These are phyloP conservation scores for Boletus pseudopeckii DNA, from an alignment of 768 basidiomycete genomes.

Conservation along the genomic window DNA sequence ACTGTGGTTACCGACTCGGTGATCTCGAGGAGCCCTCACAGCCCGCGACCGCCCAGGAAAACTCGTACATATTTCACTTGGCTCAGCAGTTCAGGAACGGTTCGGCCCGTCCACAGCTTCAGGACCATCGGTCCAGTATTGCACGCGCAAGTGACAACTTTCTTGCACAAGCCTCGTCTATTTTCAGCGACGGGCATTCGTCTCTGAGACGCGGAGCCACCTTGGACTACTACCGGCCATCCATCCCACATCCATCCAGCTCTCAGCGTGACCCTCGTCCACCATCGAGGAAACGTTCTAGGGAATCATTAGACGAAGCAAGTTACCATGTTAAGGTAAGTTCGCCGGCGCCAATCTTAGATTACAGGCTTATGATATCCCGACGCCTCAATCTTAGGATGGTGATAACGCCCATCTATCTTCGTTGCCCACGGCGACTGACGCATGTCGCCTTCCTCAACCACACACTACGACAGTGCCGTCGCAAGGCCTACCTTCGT, in stretches of 20 bases:
- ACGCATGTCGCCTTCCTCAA: constrained; percentile 23
- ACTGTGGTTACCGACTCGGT: constrained; percentile 15
- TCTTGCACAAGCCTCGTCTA: constrained; percentile 31
- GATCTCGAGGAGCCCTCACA: constrained; percentile 14
- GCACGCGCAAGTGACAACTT: constrained; percentile 33
- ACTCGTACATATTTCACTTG: constrained; percentile 19
- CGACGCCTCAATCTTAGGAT: constrained; percentile 27
- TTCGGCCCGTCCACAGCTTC: constrained; percentile 20
- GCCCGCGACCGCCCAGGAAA: constrained; percentile 13
- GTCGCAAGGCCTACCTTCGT: constrained; percentile 18
- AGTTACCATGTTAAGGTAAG: constrained; percentile 32
- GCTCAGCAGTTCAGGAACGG: constrained; percentile 24
- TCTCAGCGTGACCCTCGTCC: constrained; percentile 18
- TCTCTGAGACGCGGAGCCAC: constrained; percentile 15
- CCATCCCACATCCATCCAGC: constrained; percentile 15
- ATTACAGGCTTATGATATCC: constrained; percentile 23
- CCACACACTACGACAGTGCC: constrained; percentile 24
- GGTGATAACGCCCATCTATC: constrained; percentile 18
- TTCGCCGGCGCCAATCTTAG: constrained; percentile 28
- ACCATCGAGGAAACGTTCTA: constrained; percentile 33
- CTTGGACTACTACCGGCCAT: constrained; percentile 17
- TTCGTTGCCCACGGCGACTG: constrained; percentile 20
- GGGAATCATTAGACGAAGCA: constrained; percentile 27
- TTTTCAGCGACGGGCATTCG: constrained; percentile 26
- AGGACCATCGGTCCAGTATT: constrained; percentile 32